Evolutionary conservation across 1,284 basidiomycete genomes (phyloP).

Genomic region (Malassezia vespertilionis): DNA sequence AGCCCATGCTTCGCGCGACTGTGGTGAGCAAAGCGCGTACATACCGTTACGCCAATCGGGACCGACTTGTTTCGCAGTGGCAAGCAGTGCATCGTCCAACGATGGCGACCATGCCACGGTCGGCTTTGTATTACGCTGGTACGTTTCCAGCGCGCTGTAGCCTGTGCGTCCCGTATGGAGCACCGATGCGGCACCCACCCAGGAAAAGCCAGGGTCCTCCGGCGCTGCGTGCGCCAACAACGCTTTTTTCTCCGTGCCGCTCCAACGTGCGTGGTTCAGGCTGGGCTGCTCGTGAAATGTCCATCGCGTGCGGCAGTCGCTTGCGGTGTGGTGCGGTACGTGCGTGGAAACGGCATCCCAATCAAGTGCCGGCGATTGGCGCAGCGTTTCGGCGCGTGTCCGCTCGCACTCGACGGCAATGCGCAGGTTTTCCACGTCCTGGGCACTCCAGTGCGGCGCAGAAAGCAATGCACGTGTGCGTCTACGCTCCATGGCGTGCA

Average conservation of each 20-base stretch:
- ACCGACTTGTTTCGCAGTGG: conserved; percentile 3
- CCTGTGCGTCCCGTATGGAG: conserved; percentile 7
- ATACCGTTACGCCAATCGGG: conserved; percentile 7
- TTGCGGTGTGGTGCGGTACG: conserved; percentile 15
- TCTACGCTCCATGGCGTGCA: conserved; percentile 9
- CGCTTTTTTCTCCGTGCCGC: conserved; percentile 6
- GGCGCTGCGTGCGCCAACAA: not conserved
- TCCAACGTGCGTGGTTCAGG: conserved; percentile 6
- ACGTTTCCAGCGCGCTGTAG: conserved; percentile 11
- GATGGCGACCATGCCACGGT: conserved; percentile 11
- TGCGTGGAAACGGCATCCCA: conserved; percentile 6
- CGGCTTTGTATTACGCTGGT: conserved; percentile 11
- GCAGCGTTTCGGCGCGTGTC: not conserved
- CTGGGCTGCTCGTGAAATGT: conserved; percentile 2
- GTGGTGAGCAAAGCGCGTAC: not conserved
- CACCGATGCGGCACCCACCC: conserved; percentile 6
- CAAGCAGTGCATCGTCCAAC: conserved; percentile 7
- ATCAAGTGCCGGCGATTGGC: not conserved
- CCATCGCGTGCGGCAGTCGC: conserved; percentile 16
- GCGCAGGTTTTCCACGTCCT: conserved; percentile 13
- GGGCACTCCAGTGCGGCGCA: conserved; percentile 14
- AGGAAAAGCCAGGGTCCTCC: not conserved
- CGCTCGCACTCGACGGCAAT: conserved; percentile 6
- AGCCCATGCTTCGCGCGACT: conserved; percentile 3
- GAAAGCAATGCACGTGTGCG: conserved; percentile 6